A percentile compares a stretch with the other conserved stretches of the same genome.
phyloP scores from a whole-genome alignment of 1,284 basidiomycete species.

The Paramarasmius palmivorus region DNA sequence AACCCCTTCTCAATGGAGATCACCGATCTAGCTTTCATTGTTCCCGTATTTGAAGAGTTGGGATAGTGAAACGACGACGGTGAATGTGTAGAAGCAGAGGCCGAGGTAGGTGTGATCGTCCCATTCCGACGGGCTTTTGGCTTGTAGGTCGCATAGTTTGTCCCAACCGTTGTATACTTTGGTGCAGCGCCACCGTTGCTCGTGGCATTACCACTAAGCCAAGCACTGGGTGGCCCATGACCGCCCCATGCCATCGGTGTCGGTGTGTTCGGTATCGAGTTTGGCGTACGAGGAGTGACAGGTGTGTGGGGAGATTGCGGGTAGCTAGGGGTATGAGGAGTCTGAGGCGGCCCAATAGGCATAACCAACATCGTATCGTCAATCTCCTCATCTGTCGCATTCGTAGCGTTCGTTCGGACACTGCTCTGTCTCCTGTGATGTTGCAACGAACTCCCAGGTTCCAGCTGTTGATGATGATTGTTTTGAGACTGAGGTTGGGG shows the following conservation, averaged over 20 bases:
- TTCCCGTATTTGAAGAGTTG: not conserved
- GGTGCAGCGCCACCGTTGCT: too few relatives aligned
- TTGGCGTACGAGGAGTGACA: constrained; percentile 12
- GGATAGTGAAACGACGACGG: not conserved
- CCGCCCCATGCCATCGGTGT: not conserved
- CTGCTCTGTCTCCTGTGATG: not conserved
- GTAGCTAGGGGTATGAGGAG: not conserved
- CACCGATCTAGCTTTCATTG: constrained; percentile 43
- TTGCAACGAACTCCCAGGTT: too few relatives aligned
- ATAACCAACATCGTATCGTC: constrained; percentile 76
- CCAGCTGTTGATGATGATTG: too few relatives aligned
- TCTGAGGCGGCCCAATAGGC: constrained; percentile 54
- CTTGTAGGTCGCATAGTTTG: constrained; percentile 29
- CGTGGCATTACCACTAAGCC: too few relatives aligned
- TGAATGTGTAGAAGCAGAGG: not conserved
- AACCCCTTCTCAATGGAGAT: constrained; percentile 57
- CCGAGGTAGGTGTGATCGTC: not conserved
- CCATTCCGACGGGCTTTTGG: constrained; percentile 17
- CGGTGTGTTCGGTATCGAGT: constrained; percentile 4
- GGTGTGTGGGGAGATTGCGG: not conserved
- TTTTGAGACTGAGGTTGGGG: too few relatives aligned
- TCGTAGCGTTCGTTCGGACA: not conserved
- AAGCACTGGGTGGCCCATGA: constrained; percentile 20
- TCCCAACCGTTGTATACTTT: not conserved
- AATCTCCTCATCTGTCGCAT: constrained; percentile 53